Evolutionary conservation across 306 rosid species (phyloP), one percentile per base, ranked within the genome.

Genomic region (Cicer arietinum): DNA sequence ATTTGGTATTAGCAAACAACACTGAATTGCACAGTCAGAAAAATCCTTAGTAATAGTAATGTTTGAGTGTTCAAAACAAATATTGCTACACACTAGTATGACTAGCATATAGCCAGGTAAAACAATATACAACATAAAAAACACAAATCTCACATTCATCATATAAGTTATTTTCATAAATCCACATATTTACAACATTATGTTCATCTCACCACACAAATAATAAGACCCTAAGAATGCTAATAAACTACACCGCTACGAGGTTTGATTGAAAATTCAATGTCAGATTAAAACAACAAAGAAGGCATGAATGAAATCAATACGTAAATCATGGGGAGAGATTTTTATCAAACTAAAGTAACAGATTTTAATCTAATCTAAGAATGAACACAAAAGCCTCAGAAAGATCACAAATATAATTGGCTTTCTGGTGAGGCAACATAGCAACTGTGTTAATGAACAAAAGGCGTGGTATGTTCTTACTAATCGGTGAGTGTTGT

Each of bases 1-100:
- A 20, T 66, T 65, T 66, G 71, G 47, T 41, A 71, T 57, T 35
- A 76, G 40, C 58, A 79, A 67, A 67, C 64, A 73, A 42, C 73
- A 13, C 40, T 66, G 45, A 51, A 69, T 3, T 41, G 54, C 41
- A 65, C 43, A 40, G 11, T 41, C 44, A 68, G 14, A 44, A 37
- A 57, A 14, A 18, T 13, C 70, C 53, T 42, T 48, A 35, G 48
- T 30, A 30, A 30, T 30, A 30, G 35, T 30, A 65, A 43, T 4
- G 13, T 30, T 12, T 80, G 39, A 51, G 20, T 54, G 56, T 35
- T 76, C 22, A 46, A 37, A 65, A 37, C 46, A 35, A 72, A 44
- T 75, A 50, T 12, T 35, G 16, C n/a, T 4, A 45, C 35, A 8
- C 17, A 75, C 72, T 51, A 48, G 54, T 13, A 10, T 62, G 71